Evolutionary conservation across 2,329 filamentous ascomycete genomes (phyloP).

Genomic region (Tolypocladium ovalisporum): DNA sequence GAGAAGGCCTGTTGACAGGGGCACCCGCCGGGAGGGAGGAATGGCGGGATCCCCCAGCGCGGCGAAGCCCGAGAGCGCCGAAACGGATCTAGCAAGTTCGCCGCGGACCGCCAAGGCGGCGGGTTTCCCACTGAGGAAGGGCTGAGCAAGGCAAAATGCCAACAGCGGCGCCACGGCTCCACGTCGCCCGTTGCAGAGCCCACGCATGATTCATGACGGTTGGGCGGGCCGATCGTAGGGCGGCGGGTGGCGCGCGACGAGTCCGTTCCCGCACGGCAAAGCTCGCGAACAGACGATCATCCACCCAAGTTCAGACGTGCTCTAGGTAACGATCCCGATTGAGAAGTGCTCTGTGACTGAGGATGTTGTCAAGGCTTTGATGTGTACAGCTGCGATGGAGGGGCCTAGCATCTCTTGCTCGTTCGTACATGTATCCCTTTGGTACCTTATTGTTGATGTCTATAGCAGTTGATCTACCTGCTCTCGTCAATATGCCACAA

Average conservation of each 20-base stretch:
- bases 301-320: neutral
- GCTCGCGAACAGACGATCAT: neutral
- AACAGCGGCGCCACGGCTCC: neutral
- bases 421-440: too few species aligned
- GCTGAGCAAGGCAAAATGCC: neutral
- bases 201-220: neutral
- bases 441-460: neutral
- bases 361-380: neutral
- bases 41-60: neutral
- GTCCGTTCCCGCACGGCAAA: neutral
- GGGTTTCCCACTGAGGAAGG: neutral
- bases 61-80: neutral
- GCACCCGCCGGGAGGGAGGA: neutral
- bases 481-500: neutral
- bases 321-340: neutral
- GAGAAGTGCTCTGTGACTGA: neutral
- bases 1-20: neutral
- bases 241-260: neutral
- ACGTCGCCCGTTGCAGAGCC: neutral
- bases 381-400: neutral
- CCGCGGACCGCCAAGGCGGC: neutral
- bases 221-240: neutral
- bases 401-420: neutral
- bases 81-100: neutral
- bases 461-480: neutral